Conservation (phyloP, 345 rosid genomes). For the Balakata baccata region DNA sequence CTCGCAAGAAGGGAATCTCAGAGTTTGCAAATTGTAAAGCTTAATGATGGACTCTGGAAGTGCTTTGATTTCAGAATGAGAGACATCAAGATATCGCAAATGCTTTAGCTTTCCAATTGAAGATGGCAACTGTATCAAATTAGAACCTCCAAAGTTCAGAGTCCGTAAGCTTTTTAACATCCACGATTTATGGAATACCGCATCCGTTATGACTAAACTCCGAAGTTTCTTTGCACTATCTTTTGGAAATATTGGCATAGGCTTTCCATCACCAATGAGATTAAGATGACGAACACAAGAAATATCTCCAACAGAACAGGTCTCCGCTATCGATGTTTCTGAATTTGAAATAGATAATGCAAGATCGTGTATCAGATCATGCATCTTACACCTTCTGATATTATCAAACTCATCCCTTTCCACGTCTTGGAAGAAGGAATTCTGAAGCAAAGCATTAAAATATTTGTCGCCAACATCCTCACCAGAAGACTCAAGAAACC, state of each 20-base stretch:
- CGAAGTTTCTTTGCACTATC: not conserved
- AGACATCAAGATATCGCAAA: conserved; percentile 23
- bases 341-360: conserved; percentile 18
- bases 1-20: too few species aligned
- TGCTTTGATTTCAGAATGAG: not conserved
- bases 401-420: not conserved
- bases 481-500: not conserved
- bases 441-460: conserved; percentile 19
- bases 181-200: too few species aligned
- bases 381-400: conserved; percentile 21
- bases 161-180: not conserved
- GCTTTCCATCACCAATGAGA: not conserved
- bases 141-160: too few species aligned
- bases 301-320: not conserved
- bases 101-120: conserved; percentile 13
- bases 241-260: not conserved
- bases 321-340: not conserved
- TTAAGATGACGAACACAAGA: not conserved
- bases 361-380: conserved; percentile 32
- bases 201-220: not conserved
- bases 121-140: not conserved
- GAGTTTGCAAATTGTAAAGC: conserved; percentile 6
- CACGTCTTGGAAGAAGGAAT: conserved; percentile 31
- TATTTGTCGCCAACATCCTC: conserved; percentile 14
- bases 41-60: conserved; percentile 2